Conservation (phyloP, 257 asterid genomes). For the Nicotiana sylvestris region DNA sequence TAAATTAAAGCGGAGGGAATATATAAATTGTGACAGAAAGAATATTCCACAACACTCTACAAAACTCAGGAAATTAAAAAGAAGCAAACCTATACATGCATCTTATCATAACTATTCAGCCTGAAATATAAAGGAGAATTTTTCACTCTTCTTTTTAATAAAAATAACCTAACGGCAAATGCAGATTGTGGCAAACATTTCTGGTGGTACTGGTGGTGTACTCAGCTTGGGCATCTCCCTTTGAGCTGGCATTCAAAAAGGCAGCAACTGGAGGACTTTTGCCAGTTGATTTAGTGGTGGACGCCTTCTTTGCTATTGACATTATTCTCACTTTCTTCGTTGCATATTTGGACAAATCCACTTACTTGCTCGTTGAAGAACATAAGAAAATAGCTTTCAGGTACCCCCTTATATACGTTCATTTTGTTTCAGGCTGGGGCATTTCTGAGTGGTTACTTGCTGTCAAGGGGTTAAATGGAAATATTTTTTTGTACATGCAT, state of each 20-base stretch:
- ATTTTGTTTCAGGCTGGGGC: too few species aligned
- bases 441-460: too few species aligned
- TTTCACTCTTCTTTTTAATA: background rate
- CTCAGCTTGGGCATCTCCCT: constrained; percentile 95
- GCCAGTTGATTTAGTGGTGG: constrained; percentile 74
- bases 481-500: too few species aligned
- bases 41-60: too few species aligned
- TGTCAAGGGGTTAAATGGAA: too few species aligned
- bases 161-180: background rate
- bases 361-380: constrained; percentile 74
- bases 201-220: constrained; percentile 78
- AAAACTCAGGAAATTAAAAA: too few species aligned
- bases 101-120: too few species aligned
- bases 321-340: constrained; percentile 82
- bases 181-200: constrained; percentile 86
- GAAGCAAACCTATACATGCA: too few species aligned
- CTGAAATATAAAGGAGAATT: too few species aligned
- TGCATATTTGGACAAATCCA: constrained; percentile 77
- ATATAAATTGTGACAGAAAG: too few species aligned
- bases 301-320: constrained; percentile 69
- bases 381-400: constrained; percentile 66
- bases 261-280: constrained; percentile 59
- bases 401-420: constrained; percentile 19
- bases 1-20: too few species aligned
- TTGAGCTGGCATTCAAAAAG: constrained; percentile 74